Base-by-base conservation (phyloP, 495 filamentous ascomycete genomes). In the Penicillium steckii region DNA sequence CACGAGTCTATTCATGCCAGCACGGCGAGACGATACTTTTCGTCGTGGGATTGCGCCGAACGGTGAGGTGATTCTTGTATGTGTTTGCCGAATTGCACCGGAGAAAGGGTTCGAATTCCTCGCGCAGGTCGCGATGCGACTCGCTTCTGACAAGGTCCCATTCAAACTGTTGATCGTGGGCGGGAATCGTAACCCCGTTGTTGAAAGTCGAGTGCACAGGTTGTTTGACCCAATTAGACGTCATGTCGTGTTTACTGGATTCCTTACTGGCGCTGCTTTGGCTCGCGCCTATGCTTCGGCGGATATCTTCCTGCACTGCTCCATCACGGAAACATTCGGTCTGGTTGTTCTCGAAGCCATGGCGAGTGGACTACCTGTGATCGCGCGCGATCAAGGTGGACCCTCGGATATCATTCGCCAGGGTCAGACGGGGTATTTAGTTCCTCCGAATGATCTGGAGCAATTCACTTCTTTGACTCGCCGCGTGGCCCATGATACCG, bases 41-140 rank as follows among this genome's bases (percentile, higher is more conserved):
- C 69, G 80, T 3, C 64, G 66, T 4, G 44, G 72, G 54, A 68
- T 84, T 17, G 79, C 80, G 4, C 81, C 81, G 0, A 75, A 78
- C 27, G 78, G 75, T 12, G 83, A 87, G 61, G 71, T 81, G 40
- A 76, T 87, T 46, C 68, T 87, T 24, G 72, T 81, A 47, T 81
- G 72, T 47, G 81, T 84, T 4, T 79, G 79, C 21, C 76, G 84
- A 22, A 61, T 87, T 26, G 83, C 81, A 1, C 81, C 81, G 0
- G 84, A 85, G 62, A 87, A 87, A 59, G 84, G 84, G 0, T 85
- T 84, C 57, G 76, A 79, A 43, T 85, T 85, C 58, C 71, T 85
- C 18, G 77, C 82, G 6, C 55, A 79, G 35, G 80, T 66, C 8
- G 77, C 75, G 0, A 60, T 56, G 15, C 61, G 68, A 44, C 64